Conservation (phyloP, 192 early-diverging fungal genomes). For the Entomortierella lignicola region DNA sequence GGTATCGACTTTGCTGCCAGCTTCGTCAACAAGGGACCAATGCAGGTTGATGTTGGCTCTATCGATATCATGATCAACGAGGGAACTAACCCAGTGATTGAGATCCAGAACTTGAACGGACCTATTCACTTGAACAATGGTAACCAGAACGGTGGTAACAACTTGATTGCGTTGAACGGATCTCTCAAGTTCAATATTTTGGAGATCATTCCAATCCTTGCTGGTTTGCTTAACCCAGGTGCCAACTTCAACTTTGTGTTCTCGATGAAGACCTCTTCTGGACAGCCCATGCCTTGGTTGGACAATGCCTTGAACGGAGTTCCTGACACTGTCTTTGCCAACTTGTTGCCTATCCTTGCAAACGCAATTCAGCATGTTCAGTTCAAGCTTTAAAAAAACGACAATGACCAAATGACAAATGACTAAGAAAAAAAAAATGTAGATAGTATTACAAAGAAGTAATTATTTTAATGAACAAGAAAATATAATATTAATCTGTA, state of each 20-base stretch:
- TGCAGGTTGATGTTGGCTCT: conserved; percentile 39
- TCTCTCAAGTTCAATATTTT: conserved; percentile 35
- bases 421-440: too few species aligned
- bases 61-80: conserved; percentile 24
- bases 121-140: conserved; percentile 35
- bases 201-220: conserved; percentile 18
- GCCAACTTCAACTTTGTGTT: conserved; percentile 26
- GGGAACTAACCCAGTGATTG: conserved; percentile 3
- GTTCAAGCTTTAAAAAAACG: conserved; percentile 62
- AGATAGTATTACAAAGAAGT: background rate
- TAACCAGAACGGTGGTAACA: conserved; percentile 38
- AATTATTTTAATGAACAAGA: background rate
- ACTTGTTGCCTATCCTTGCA: conserved; percentile 39
- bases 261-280: conserved; percentile 32
- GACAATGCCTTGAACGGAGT: conserved; percentile 42
- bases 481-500: too few species aligned
- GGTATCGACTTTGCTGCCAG: conserved; percentile 26
- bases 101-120: conserved; percentile 27
- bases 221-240: conserved; percentile 10
- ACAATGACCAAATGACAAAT: too few species aligned
- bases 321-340: conserved; percentile 13
- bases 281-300: conserved; percentile 51
- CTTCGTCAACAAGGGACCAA: conserved; percentile 31
- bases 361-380: conserved; percentile 18
- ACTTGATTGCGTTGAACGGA: conserved; percentile 9